Percentiles rank a stretch among this genome's conserved stretches.
These are phyloP conservation scores for Daldinia eschscholtzii DNA, from an alignment of 2,329 filamentous ascomycete species.

Conservation along the genomic window DNA sequence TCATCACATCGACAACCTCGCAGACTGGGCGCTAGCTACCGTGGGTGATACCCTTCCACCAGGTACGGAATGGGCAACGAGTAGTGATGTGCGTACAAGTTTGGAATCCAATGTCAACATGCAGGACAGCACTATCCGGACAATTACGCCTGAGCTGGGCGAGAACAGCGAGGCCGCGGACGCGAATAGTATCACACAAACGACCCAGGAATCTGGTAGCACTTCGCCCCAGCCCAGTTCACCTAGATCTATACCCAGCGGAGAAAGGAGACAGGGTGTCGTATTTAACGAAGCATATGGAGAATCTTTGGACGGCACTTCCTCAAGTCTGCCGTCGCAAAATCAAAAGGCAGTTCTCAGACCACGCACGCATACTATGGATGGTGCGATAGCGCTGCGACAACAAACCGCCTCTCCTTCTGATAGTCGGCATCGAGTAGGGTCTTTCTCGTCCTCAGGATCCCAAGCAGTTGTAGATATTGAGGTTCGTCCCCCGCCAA, in stretches of 20 bases:
- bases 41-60: conserved; percentile 48
- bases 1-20: conserved; percentile 55
- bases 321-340: conserved; percentile 58
- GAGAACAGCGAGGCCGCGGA: conserved; percentile 52
- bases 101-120: conserved; percentile 49
- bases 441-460: conserved; percentile 75
- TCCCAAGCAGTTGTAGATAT: conserved; percentile 65
- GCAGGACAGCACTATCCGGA: conserved; percentile 65
- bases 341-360: conserved; percentile 57
- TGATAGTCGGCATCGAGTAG: conserved; percentile 73
- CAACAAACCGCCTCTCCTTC: conserved; percentile 55
- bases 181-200: conserved; percentile 45
- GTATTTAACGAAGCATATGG: conserved; percentile 70
- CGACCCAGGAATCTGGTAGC: conserved; percentile 53
- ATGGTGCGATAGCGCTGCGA: conserved; percentile 62
- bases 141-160: conserved; percentile 73
- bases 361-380: conserved; percentile 70
- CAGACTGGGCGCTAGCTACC: conserved; percentile 52
- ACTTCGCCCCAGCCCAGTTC: conserved; percentile 60
- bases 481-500: conserved; percentile 57
- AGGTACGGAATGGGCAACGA: conserved; percentile 41
- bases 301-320: conserved; percentile 63
- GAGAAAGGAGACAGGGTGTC: conserved; percentile 67
- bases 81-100: conserved; percentile 44
- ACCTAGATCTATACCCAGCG: conserved; percentile 61